phyloP scores from a whole-genome alignment of 495 filamentous ascomycete genomes.

The Aspergillus avenaceus region DNA sequence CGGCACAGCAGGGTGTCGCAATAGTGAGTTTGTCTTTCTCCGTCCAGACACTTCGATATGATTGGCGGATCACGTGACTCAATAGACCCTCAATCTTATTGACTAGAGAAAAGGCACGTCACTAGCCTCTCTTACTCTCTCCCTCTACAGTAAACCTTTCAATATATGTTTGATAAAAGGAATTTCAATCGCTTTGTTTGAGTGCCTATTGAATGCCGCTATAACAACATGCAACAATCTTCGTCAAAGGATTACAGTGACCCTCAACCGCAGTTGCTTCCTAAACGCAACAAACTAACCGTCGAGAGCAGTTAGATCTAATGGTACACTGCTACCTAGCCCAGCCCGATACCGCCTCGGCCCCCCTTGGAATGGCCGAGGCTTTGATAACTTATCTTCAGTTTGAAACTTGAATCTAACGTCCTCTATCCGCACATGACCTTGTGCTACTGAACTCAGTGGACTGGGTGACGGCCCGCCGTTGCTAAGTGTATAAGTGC shows the following conservation, averaged over 20 bases:
- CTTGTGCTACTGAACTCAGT: conserved; percentile 32
- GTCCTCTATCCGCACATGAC: conserved; percentile 65
- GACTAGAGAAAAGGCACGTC: too few relatives aligned
- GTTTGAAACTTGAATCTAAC: conserved; percentile 80
- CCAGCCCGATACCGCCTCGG: conserved; percentile 81
- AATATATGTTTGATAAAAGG: too few relatives aligned
- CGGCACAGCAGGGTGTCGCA: background rate
- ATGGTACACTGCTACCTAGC: conserved; percentile 86
- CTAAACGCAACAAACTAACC: conserved; percentile 13
- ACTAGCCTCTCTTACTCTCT: too few relatives aligned
- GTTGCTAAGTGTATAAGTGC: conserved; percentile 69
- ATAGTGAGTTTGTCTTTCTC: background rate
- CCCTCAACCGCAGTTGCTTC: background rate
- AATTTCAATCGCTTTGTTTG: conserved; percentile 1
- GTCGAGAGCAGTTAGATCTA: conserved; percentile 62
- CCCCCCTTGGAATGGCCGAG: conserved; percentile 69
- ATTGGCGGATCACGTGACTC: background rate
- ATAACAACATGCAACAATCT: conserved; percentile 3
- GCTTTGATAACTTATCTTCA: conserved; percentile 79
- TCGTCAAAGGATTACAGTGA: background rate
- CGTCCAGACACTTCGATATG: background rate
- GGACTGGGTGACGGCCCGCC: conserved; percentile 37
- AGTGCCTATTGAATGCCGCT: conserved; percentile 1
- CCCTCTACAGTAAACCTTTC: too few relatives aligned
- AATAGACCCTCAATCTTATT: background rate